Conservation (phyloP, 345 rosid species). For the Geranium brycei region DNA sequence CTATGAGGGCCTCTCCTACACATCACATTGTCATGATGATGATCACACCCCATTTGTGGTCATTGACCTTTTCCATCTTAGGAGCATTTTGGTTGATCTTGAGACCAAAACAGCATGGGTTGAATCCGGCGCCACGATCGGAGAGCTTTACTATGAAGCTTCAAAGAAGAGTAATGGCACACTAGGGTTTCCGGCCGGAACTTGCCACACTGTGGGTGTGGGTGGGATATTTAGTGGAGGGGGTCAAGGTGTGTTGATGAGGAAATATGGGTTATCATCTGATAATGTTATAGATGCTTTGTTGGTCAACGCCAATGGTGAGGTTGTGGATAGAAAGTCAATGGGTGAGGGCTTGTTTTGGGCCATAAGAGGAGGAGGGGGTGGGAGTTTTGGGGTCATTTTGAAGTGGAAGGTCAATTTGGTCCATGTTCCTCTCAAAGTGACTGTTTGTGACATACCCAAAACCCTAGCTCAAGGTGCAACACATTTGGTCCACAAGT, state of each 20-base stretch:
- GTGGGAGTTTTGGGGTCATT: constrained; percentile 36
- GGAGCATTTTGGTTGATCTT: constrained; percentile 13
- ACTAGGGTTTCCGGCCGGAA: constrained; percentile 40
- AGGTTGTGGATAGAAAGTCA: constrained; percentile 18
- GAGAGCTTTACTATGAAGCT: constrained; percentile 32
- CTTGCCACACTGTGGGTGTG: constrained; percentile 31
- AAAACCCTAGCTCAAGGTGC: constrained; percentile 19
- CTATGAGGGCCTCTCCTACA: no score
- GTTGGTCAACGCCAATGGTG: constrained; percentile 26
- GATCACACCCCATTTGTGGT: constrained; percentile 24
- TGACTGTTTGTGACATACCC: constrained; percentile 23
- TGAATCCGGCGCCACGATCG: constrained; percentile 33
- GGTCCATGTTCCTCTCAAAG: constrained; percentile 24
- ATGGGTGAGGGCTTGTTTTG: constrained; percentile 47
- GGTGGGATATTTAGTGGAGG: constrained; percentile 36
- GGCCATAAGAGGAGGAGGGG: constrained; percentile 50
- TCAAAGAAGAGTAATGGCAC: constrained; percentile 21
- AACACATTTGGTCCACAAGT: constrained; percentile 19
- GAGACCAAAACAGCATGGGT: constrained; percentile 26
- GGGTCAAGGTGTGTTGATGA: constrained; percentile 29
- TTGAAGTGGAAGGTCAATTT: constrained; percentile 32
- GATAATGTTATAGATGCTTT: constrained; percentile 33
- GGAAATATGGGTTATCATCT: constrained; percentile 34
- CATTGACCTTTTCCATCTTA: constrained; percentile 29
- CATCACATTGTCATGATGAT: no score